Base-by-base conservation (phyloP, 768 basidiomycete species). In the Pluteus cervinus region DNA sequence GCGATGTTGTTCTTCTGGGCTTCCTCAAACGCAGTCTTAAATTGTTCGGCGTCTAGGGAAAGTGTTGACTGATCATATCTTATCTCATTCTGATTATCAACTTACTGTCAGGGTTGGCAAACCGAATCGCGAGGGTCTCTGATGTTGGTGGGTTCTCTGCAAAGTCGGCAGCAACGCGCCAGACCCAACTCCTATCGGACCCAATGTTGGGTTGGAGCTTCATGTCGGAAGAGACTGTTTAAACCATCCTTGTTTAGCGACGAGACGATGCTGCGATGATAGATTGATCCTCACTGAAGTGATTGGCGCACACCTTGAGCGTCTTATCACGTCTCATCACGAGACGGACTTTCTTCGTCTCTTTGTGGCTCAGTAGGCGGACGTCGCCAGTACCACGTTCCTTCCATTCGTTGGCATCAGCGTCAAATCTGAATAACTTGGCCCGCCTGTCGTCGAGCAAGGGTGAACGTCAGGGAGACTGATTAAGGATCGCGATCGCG, bases 301-400 rank as follows among this genome's bases (percentile, higher is more conserved):
- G 96, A 70, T 99, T 99, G 41, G 96, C 96, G 64, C 96, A 98
- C 65, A 98, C 93, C 65, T 99, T 98, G 64, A 91, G 75, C 33
- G 96, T 99, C 81, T 97, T 97, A 75, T 99, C 96, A 63, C 96
- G 87, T 68, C 94, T 75, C 96, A 99, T 99, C 60, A 99, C 91
- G 45, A 99, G 77, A 45, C 96, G 78, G 54, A 94, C 74, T 65
- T 93, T 97, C 71, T 84, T 81, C 34, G 82, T 84, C 55, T 79
- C 79, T 63, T 85, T 90, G 72, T 96, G 88, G 51, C 79, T 68
- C 46, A 99, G 79, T 40, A 99, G 74, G 58, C 90, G 85, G 48
- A 90, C 92, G 60, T 94, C 91, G 31, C 94, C 94, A 11, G 93
- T 98, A 26, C 94, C 94, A 23, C 96, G 69, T 67, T 99, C 96